phyloP scores from a whole-genome alignment of 176 grass and related monocot genomes.

The Musa acuminata region DNA sequence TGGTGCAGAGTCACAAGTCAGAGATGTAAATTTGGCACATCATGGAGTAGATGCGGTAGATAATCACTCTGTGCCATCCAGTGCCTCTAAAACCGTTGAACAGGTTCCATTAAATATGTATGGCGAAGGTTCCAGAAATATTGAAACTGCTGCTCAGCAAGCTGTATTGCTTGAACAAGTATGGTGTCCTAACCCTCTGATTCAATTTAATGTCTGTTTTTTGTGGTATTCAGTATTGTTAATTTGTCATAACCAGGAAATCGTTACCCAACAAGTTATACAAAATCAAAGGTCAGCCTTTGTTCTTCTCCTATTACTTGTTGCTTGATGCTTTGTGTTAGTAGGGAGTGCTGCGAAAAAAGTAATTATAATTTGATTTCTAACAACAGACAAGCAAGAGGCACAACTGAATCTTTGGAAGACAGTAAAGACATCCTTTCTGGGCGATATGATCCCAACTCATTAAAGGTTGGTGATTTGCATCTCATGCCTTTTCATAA shows the following conservation, averaged over 20 bases:
- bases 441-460: slow-evolving; percentile 51
- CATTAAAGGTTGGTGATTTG: slow-evolving; percentile 51
- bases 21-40: not conserved
- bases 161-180: slow-evolving; percentile 80
- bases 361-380: slow-evolving; percentile 5
- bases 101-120: not conserved
- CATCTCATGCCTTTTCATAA: not conserved
- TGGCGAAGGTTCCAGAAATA: slow-evolving; percentile 21
- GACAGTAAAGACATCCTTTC: slow-evolving; percentile 61
- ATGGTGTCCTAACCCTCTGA: slow-evolving; percentile 21
- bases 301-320: slow-evolving; percentile 10
- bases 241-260: slow-evolving; percentile 56
- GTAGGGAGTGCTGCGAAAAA: not conserved
- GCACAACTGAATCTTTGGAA: slow-evolving; percentile 19
- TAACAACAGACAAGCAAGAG: slow-evolving; percentile 50
- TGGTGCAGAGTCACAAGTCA: not conserved
- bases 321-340: not conserved
- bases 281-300: slow-evolving; percentile 69
- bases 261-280: slow-evolving; percentile 76
- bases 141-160: slow-evolving; percentile 65
- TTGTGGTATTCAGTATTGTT: slow-evolving; percentile 26
- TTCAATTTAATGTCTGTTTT: slow-evolving; percentile 13
- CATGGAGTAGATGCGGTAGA: not conserved
- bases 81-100: slow-evolving; percentile 1
- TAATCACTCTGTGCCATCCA: not conserved